phyloP scores from a whole-genome alignment of 2,329 filamentous ascomycete species.

The Fusarium illudens region DNA sequence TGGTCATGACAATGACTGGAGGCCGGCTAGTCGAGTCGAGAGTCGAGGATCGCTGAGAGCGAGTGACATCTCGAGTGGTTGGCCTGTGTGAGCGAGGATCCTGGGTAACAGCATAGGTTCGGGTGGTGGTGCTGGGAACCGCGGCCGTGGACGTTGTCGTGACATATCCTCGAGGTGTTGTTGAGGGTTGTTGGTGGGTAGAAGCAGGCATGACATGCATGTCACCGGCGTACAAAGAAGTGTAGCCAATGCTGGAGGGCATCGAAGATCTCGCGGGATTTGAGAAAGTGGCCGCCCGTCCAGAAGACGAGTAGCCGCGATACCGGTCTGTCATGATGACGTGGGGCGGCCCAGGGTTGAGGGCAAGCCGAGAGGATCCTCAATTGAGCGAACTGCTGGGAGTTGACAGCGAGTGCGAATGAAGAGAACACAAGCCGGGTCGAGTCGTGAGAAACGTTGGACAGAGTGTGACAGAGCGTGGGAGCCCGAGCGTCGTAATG shows the following conservation, averaged over 20 bases:
- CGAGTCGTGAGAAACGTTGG: conserved; percentile 28
- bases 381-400: conserved; percentile 17
- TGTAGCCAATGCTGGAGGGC: conserved; percentile 60
- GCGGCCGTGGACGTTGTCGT: conserved; percentile 47
- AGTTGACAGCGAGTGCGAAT: conserved; percentile 7
- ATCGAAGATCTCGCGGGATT: conserved; percentile 63
- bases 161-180: conserved; percentile 46
- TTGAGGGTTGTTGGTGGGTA: conserved; percentile 43
- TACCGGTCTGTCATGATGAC: conserved; percentile 60
- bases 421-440: conserved; percentile 3
- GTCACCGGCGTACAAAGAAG: conserved; percentile 61
- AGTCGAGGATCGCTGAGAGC: conserved; percentile 58
- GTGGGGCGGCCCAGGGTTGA: conserved; percentile 18
- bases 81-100: conserved; percentile 59
- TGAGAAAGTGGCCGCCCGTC: conserved; percentile 55
- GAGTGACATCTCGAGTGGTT: conserved; percentile 58
- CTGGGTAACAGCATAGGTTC: conserved; percentile 65
- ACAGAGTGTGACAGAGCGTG: conserved; percentile 28
- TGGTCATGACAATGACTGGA: conserved; percentile 66
- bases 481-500: conserved; percentile 25
- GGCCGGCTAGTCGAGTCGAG: conserved; percentile 59
- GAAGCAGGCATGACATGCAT: conserved; percentile 61
- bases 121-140: conserved; percentile 56
- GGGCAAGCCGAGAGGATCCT: background rate
- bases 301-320: conserved; percentile 50